Base-by-base conservation (phyloP, 345 rosid genomes). In the Gossypium stocksii region DNA sequence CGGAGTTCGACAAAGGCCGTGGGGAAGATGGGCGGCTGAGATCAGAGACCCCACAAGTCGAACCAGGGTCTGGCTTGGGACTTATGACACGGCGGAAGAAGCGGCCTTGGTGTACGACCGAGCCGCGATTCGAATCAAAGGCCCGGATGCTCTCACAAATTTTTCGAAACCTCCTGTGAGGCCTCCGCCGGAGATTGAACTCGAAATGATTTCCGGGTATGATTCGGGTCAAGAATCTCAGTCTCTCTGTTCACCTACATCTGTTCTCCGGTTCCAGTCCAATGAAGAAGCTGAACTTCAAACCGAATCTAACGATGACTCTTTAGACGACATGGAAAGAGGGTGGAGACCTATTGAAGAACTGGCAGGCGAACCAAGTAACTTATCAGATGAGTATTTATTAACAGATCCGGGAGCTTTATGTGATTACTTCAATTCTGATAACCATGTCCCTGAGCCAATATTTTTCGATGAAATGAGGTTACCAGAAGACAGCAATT, bases 21-120 rank as follows among this genome's bases (percentile, higher is more conserved):
- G 95, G 95, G 97, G 97, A 0, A 84, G 84, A 75, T 92, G 85
- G 86, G 91, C 93, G 2, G 92, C 97, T 13, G 97, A 92, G 89
- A 92, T 92, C 78, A 81, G 97, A 19, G 91, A 92, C 75, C 93
- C 95, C 2, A 25, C 60, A 0, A 80, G 78, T 17, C 77, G 86
- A 34, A 70, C 77, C 10, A 77, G 97, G 57, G 34, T 85, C 4
- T 92, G 97, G 97, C 38, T 92, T 2, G 96, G 97, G 1, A 90
- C 97, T 14, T 90, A 69, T 22, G 80, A 80, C 43, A 92, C 97
- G 2, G 96, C 97, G 11, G 90, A 88, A 78, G 93, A 90, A 74
- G 97, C 97, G 5, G 96, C 97, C 7, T 25, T 86, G 48, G 92
- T 78, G 1, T 92, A 92, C 63, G 97, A 92, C 48, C 13, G 69